Conservation (phyloP, 148 eudicot genomes). For the Nepenthes mirabilis region DNA sequence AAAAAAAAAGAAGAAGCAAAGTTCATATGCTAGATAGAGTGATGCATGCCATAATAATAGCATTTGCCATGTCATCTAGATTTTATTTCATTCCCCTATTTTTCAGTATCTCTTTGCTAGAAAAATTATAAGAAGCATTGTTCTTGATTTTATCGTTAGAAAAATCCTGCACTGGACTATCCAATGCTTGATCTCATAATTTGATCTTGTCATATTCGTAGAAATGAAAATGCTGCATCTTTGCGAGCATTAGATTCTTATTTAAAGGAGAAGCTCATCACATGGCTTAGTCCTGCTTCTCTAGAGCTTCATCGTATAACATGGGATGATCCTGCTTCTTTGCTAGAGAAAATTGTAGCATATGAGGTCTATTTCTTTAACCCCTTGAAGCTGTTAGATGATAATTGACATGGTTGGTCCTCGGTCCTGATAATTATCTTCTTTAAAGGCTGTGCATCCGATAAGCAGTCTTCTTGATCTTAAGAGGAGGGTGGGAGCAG, state of each 20-base stretch:
- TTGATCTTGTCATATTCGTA: conserved; percentile 10
- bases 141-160: too few species aligned
- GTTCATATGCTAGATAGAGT: too few species aligned
- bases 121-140: too few species aligned
- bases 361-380: conserved; percentile 50
- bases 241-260: conserved; percentile 83
- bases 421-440: conserved; percentile 13
- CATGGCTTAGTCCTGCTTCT: conserved; percentile 95
- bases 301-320: conserved; percentile 84
- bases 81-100: too few species aligned
- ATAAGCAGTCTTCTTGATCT: conserved; percentile 88
- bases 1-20: too few species aligned
- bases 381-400: conserved; percentile 5
- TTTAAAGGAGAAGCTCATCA: conserved; percentile 83
- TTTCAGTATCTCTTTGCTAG: too few species aligned
- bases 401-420: conserved; percentile 3
- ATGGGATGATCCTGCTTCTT: conserved; percentile 96
- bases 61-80: too few species aligned
- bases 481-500: conserved; percentile 86
- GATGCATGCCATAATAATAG: too few species aligned
- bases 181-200: not conserved
- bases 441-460: conserved; percentile 92
- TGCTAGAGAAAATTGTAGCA: conserved; percentile 91
- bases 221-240: conserved; percentile 70
- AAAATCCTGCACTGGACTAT: too few species aligned